Conservation (phyloP, 108 stramenopile genomes). For the Asterionellopsis glacialis region DNA sequence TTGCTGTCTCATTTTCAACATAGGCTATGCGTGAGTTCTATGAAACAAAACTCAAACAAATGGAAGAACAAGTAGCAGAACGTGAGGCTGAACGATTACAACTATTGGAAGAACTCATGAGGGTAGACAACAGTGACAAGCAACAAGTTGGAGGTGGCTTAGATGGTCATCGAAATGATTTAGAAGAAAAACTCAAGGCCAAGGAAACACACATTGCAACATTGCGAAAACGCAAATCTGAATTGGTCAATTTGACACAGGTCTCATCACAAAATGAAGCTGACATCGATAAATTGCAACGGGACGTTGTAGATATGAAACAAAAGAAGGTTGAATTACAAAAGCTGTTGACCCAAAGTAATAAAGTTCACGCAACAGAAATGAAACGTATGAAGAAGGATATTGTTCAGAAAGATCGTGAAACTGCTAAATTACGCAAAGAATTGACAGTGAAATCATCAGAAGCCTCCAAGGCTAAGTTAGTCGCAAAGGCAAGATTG, state of each 20-base stretch:
- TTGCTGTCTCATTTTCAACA: neutral
- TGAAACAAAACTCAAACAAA: slow-evolving; percentile 42
- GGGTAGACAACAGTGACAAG: slow-evolving; percentile 16
- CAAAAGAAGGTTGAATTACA: slow-evolving; percentile 44
- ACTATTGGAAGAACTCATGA: slow-evolving; percentile 30
- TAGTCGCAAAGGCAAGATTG: slow-evolving; percentile 43
- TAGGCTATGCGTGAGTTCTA: slow-evolving; percentile 55
- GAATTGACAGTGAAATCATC: slow-evolving; percentile 21
- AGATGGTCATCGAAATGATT: slow-evolving; percentile 3
- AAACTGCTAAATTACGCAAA: slow-evolving; percentile 32
- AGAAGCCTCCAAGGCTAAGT: slow-evolving; percentile 59
- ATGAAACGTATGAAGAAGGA: slow-evolving; percentile 47
- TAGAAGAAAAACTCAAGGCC: slow-evolving; percentile 22
- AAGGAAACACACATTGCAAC: slow-evolving; percentile 45
- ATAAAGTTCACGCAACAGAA: slow-evolving; percentile 33
- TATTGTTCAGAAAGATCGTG: slow-evolving; percentile 41
- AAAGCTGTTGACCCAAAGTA: slow-evolving; percentile 32
- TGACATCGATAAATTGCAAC: slow-evolving; percentile 30
- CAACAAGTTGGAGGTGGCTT: neutral
- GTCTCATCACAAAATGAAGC: slow-evolving; percentile 48
- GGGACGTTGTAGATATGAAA: slow-evolving; percentile 44
- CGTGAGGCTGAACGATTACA: slow-evolving; percentile 38
- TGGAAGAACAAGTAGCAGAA: slow-evolving; percentile 30
- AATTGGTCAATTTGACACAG: slow-evolving; percentile 35
- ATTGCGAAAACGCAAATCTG: slow-evolving; percentile 33